Conservation (phyloP, 164 flowering plant species). For the Kingdonia uniflora region DNA sequence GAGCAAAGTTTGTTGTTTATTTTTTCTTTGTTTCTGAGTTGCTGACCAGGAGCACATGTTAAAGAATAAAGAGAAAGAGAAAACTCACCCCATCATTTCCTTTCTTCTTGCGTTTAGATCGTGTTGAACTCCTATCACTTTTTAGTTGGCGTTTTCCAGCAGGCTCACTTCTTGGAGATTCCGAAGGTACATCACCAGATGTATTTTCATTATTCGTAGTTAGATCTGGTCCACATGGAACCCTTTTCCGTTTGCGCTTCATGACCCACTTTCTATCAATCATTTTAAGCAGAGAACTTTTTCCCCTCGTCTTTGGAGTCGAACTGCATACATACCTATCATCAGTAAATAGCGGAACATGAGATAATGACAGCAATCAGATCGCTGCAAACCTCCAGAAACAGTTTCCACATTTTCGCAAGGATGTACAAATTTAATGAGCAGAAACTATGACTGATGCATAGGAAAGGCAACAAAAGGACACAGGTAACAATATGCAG, state of each 20-base stretch:
- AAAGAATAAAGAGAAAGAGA: slow-evolving; percentile 7
- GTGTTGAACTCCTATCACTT: slow-evolving; percentile 23
- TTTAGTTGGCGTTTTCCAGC: slow-evolving; percentile 35
- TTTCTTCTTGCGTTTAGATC: slow-evolving; percentile 49
- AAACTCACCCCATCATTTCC: slow-evolving; percentile 94
- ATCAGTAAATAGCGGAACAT: slow-evolving; percentile 15
- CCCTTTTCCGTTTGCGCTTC: slow-evolving; percentile 79
- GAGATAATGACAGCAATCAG: not conserved
- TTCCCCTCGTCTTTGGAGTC: slow-evolving; percentile 50
- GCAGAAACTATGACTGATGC: too few relatives aligned
- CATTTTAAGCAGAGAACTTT: slow-evolving; percentile 35
- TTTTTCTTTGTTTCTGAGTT: too few relatives aligned
- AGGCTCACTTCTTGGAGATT: slow-evolving; percentile 30
- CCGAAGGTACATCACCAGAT: slow-evolving; percentile 18
- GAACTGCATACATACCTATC: slow-evolving; percentile 13
- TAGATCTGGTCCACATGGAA: slow-evolving; percentile 34
- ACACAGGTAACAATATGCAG: too few relatives aligned
- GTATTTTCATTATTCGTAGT: slow-evolving; percentile 35
- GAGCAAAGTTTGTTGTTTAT: too few relatives aligned
- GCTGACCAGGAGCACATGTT: not conserved
- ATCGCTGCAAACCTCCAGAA: too few relatives aligned
- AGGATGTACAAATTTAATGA: too few relatives aligned
- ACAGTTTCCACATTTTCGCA: too few relatives aligned
- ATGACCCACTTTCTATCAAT: slow-evolving; percentile 70
- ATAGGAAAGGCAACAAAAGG: too few relatives aligned